Evolutionary conservation across 306 rosid genomes (phyloP).

Genomic region (Cucurbita moschata): DNA sequence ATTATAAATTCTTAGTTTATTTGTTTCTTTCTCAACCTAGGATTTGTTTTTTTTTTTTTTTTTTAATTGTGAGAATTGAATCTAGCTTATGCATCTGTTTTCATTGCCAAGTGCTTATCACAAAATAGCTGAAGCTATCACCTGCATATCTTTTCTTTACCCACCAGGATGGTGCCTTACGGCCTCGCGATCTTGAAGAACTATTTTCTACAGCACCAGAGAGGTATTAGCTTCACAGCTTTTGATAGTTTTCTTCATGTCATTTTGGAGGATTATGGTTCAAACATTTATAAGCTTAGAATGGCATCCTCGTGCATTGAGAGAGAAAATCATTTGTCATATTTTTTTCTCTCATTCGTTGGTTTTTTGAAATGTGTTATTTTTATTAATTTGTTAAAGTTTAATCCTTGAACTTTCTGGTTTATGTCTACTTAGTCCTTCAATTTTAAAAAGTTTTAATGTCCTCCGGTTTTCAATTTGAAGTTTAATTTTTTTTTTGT

Average conservation of each 20-base stretch:
- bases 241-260: not conserved
- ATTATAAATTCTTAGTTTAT: not conserved
- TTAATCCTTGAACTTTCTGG: too few species aligned
- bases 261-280: not conserved
- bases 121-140: not conserved
- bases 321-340: not conserved
- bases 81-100: not conserved
- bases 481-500: too few species aligned
- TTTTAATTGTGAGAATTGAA: not conserved
- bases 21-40: not conserved
- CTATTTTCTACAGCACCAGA: conserved; percentile 93
- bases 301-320: not conserved
- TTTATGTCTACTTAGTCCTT: too few species aligned
- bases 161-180: conserved; percentile 65
- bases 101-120: not conserved
- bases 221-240: conserved; percentile 31
- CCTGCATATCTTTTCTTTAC: not conserved
- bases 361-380: not conserved
- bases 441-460: too few species aligned
- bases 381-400: not conserved
- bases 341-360: not conserved
- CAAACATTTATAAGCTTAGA: not conserved
- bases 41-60: not conserved
- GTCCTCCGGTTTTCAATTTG: too few species aligned
- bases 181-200: conserved; percentile 78